A percentile compares a stretch with the other conserved stretches of the same genome.
phyloP scores from a whole-genome alignment of 768 basidiomycete genomes.

The Pisolithus tinctorius region DNA sequence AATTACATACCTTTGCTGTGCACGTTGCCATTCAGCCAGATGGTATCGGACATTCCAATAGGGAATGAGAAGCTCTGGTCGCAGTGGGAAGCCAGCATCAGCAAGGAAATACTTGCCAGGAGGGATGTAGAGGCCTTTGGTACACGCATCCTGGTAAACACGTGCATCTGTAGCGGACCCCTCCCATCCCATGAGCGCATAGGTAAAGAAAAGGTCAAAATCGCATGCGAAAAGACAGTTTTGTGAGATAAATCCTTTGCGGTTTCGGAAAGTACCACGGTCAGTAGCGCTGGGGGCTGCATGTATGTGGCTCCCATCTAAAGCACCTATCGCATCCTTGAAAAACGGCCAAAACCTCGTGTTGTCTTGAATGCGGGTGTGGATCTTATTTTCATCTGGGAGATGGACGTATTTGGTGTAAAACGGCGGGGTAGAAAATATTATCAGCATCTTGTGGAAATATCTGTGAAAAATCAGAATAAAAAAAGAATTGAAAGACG shows the following conservation, averaged over 20 bases:
- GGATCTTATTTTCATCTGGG: no score
- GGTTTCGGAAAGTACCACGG: constrained; percentile 5
- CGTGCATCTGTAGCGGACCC: constrained; percentile 31
- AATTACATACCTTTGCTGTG: no score
- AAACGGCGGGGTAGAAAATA: constrained; percentile 20
- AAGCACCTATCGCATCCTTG: constrained; percentile 15
- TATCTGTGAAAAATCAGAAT: constrained; percentile 14
- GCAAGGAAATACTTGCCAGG: constrained; percentile 26
- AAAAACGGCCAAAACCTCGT: constrained; percentile 8
- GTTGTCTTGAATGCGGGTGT: no score
- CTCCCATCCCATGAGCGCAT: constrained; percentile 36
- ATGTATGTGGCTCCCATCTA: constrained; percentile 23
- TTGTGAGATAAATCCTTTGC: constrained; percentile 24
- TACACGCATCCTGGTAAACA: constrained; percentile 24
- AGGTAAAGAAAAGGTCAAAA: constrained; percentile 30
- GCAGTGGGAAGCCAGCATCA: neutral
- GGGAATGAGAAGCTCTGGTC: no score
- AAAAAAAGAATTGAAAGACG: neutral
- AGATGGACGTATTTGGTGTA: constrained; percentile 19
- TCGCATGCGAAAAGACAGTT: constrained; percentile 31
- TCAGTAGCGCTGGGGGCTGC: constrained; percentile 9
- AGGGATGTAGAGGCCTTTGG: constrained; percentile 25
- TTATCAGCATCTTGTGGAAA: constrained; percentile 20
- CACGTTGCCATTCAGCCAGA: no score
- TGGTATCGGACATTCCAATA: no score